Evolutionary conservation across 768 basidiomycete genomes (phyloP).

Genomic region (Amanita muscaria): DNA sequence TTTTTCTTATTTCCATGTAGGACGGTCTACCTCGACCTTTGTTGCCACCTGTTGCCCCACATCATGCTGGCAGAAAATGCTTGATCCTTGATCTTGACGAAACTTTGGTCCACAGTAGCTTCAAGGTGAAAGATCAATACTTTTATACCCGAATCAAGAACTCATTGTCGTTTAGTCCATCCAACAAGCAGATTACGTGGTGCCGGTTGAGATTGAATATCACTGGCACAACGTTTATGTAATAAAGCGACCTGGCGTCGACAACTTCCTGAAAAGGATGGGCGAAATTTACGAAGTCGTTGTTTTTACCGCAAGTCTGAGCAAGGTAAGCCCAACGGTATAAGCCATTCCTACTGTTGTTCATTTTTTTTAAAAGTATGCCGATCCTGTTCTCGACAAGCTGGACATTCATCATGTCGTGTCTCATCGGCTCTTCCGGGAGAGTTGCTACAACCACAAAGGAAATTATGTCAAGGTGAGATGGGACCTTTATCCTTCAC

Average conservation of each 20-base stretch:
- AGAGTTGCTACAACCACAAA: conserved; percentile 98
- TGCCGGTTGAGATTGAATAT: conserved; percentile 98
- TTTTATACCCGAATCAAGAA: conserved; percentile 1
- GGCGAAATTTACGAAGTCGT: conserved; percentile 98
- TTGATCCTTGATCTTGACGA: conserved; percentile 96
- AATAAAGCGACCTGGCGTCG: conserved; percentile 96
- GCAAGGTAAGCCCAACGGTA: conserved; percentile 59
- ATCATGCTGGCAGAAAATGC: conserved; percentile 87
- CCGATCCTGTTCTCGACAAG: conserved; percentile 97
- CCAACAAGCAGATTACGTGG: conserved; percentile 92
- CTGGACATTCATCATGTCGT: conserved; percentile 90
- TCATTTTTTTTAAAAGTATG: conserved; percentile 53
- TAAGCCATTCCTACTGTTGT: conserved; percentile 6
- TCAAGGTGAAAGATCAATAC: conserved; percentile 59
- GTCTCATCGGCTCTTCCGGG: conserved; percentile 88
- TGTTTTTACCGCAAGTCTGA: conserved; percentile 94
- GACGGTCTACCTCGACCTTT: conserved; percentile 83
- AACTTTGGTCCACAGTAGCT: conserved; percentile 93
- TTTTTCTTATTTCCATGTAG: conserved; percentile 27
- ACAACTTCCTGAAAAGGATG: conserved; percentile 95
- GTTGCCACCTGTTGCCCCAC: conserved; percentile 73
- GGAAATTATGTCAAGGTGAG: conserved; percentile 98
- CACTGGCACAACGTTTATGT: conserved; percentile 99
- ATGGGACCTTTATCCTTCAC: neutral
- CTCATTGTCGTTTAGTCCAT: conserved; percentile 76